These are phyloP conservation scores for Tagetes erecta DNA, from an alignment of 129 eudicot species.

Conservation along the genomic window DNA sequence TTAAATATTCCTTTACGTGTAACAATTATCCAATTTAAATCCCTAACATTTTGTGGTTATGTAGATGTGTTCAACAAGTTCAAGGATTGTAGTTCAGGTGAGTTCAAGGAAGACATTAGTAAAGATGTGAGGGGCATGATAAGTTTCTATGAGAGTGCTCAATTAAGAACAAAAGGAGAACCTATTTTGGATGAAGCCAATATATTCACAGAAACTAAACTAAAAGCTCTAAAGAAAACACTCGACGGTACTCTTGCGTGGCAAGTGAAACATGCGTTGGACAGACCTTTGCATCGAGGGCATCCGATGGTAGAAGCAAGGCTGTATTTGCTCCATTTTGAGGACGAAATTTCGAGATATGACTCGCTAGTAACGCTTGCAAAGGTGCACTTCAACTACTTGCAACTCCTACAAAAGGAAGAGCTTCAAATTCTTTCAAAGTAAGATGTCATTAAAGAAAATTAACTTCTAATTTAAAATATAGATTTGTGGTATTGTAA, in stretches of 20 bases:
- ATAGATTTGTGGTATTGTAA: not conserved
- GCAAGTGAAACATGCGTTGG: not conserved
- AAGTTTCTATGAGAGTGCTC: not conserved
- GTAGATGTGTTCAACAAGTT: slow-evolving; percentile 3
- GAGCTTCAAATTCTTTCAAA: not conserved
- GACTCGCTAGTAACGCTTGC: not conserved
- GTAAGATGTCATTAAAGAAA: not conserved
- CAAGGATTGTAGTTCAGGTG: slow-evolving; percentile 3
- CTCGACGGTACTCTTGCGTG: not conserved
- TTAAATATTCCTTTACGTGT: too few species aligned
- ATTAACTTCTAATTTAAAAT: not conserved
- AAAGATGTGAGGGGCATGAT: slow-evolving; percentile 4
- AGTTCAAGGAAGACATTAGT: not conserved
- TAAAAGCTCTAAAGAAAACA: not conserved
- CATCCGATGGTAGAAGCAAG: slow-evolving; percentile 12
- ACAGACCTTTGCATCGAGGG: not conserved
- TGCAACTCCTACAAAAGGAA: slow-evolving; percentile 18
- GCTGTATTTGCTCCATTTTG: not conserved
- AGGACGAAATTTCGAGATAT: not conserved
- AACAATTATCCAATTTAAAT: too few species aligned
- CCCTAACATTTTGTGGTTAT: not conserved
- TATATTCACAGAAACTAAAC: not conserved
- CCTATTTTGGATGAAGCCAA: not conserved
- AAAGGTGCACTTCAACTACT: not conserved
- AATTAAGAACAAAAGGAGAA: not conserved